phyloP scores from a whole-genome alignment of 805 yeast genomes.

The Suhomyces prunicola region DNA sequence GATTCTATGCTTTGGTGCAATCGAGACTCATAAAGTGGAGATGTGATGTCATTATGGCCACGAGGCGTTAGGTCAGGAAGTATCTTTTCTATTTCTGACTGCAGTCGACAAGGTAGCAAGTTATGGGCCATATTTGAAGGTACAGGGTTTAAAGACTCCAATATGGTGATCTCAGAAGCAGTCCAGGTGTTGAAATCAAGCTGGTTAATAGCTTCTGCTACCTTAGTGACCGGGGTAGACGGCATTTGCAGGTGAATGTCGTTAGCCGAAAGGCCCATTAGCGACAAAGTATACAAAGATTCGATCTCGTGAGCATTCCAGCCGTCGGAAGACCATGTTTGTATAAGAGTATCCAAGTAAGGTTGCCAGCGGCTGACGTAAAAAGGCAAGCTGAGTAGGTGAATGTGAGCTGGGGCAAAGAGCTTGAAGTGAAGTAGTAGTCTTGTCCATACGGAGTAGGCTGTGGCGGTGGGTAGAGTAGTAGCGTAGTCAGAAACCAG shows the following conservation, averaged over 20 bases:
- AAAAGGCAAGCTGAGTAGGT: neutral
- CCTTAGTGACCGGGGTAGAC: neutral
- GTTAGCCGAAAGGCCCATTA: neutral
- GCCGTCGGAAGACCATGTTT: neutral
- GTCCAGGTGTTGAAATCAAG: conserved; percentile 3
- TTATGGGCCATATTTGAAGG: neutral
- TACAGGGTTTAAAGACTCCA: neutral
- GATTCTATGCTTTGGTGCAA: neutral
- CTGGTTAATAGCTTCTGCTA: neutral
- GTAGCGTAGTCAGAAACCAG: neutral
- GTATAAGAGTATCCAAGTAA: neutral
- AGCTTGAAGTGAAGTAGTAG: neutral
- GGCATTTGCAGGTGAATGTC: neutral
- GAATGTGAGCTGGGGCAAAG: neutral
- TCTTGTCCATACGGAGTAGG: neutral
- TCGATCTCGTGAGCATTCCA: neutral
- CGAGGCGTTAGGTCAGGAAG: neutral
- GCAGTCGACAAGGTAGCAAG: neutral
- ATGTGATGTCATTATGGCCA: neutral
- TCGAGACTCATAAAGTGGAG: neutral
- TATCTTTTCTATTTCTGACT: neutral
- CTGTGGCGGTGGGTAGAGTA: neutral
- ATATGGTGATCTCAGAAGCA: conserved; percentile 1
- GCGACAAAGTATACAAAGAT: neutral
- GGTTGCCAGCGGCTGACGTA: neutral